Conservation (phyloP, 2,329 filamentous ascomycete genomes). For the Aureobasidium sp. region DNA sequence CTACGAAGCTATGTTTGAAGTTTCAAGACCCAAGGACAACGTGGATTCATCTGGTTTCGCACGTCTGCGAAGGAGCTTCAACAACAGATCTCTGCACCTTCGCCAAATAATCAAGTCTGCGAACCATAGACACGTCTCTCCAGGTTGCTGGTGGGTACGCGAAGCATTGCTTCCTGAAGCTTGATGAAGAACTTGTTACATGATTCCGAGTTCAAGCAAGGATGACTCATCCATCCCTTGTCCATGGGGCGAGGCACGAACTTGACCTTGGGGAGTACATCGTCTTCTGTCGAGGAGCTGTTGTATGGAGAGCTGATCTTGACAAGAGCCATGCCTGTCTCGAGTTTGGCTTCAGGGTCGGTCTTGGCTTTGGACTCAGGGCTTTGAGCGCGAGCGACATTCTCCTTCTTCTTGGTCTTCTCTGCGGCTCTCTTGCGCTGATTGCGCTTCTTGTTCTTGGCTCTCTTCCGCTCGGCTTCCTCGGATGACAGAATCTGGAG, state of each 20-base stretch:
- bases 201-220: background rate
- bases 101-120: background rate
- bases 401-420: conserved; percentile 2
- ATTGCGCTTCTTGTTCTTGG: conserved; percentile 12
- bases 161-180: background rate
- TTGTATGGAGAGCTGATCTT: background rate
- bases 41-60: background rate
- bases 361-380: background rate
- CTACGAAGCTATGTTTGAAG: background rate
- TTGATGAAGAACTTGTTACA: background rate
- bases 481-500: background rate
- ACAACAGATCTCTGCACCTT: background rate
- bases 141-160: background rate
- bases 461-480: background rate
- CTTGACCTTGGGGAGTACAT: background rate
- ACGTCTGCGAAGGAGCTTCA: background rate
- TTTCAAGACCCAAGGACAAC: background rate
- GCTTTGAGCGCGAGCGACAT: background rate
- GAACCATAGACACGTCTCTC: conserved; percentile 6
- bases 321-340: background rate
- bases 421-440: conserved; percentile 7
- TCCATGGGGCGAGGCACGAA: background rate
- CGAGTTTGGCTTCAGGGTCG: background rate
- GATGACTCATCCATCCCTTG: background rate
- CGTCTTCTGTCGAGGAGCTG: background rate